Evolutionary conservation across 1,284 basidiomycete genomes (phyloP).

Genomic region (Cutaneotrichosporon dermatis): DNA sequence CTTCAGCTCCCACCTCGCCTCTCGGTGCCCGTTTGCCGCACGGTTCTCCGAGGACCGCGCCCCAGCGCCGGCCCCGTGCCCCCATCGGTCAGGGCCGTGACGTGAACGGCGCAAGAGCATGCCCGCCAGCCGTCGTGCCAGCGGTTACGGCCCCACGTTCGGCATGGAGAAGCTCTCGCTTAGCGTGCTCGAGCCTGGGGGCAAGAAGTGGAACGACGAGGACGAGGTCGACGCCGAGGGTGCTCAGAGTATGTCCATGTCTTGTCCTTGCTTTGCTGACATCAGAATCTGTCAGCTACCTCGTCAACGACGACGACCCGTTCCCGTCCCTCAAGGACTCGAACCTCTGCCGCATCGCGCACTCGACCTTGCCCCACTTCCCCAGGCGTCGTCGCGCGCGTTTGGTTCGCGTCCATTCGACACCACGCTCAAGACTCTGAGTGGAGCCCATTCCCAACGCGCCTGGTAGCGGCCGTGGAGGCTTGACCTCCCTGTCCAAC

Average conservation of each 20-base stretch:
- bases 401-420: conserved; percentile 59
- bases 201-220: conserved; percentile 36
- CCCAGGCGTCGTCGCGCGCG: conserved; percentile 70
- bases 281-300: conserved; percentile 76
- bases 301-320: conserved; percentile 89
- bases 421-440: conserved; percentile 66
- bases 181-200: conserved; percentile 39
- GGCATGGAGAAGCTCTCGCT: conserved; percentile 49
- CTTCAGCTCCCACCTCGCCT: conserved; percentile 42
- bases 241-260: conserved; percentile 39
- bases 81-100: conserved; percentile 36
- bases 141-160: conserved; percentile 43
- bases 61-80: conserved; percentile 22
- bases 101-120: conserved; percentile 48
- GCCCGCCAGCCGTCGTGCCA: conserved; percentile 46
- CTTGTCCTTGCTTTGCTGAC: neutral
- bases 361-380: conserved; percentile 82
- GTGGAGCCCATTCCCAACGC: conserved; percentile 83
- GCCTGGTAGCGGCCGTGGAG: conserved; percentile 47
- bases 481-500: conserved; percentile 52
- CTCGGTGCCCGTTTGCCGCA: conserved; percentile 14
- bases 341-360: conserved; percentile 86
- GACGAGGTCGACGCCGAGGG: conserved; percentile 46
- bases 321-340: conserved; percentile 55
- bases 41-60: conserved; percentile 14